A percentile compares a stretch with the other conserved stretches of the same genome.
Evolutionary conservation across 1,284 basidiomycete genomes (phyloP).

Genomic region (Malassezia restricta): DNA sequence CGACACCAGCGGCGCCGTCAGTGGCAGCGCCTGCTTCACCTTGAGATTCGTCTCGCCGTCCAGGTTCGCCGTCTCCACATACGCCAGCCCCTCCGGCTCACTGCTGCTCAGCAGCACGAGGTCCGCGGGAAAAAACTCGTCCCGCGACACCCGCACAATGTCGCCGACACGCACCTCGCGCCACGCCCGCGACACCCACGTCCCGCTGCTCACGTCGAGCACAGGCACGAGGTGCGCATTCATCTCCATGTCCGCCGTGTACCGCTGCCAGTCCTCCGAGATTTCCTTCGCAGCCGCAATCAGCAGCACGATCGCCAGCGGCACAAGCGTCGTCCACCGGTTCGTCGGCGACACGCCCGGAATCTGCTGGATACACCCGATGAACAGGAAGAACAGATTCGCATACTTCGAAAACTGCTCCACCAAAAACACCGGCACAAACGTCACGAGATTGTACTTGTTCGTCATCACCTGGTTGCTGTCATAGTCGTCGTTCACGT

Average conservation of each 20-base stretch:
- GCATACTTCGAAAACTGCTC: conserved; percentile 99
- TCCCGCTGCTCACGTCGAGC: conserved; percentile 52
- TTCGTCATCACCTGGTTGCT: conserved; percentile 80
- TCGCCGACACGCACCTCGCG: conserved; percentile 81
- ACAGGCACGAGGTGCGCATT: conserved; percentile 74
- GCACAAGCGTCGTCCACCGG: conserved; percentile 84
- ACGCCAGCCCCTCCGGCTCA: conserved; percentile 92
- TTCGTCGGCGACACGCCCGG: conserved; percentile 96
- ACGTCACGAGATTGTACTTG: conserved; percentile 83
- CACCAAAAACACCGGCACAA: conserved; percentile 77
- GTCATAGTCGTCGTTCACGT: conserved; percentile 31
- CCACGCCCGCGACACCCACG: conserved; percentile 73
- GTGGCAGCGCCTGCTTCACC: conserved; percentile 86
- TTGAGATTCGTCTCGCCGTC: conserved; percentile 98
- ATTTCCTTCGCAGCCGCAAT: conserved; percentile 95
- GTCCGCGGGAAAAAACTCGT: conserved; percentile 95
- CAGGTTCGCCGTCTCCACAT: conserved; percentile 92
- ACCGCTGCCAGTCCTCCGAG: conserved; percentile 92
- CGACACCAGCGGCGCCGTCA: conserved; percentile 65
- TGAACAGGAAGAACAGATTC: conserved; percentile 97
- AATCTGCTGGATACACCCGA: conserved; percentile 93
- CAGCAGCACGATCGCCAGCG: conserved; percentile 74
- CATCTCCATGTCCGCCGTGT: conserved; percentile 83
- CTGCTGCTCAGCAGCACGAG: conserved; percentile 74
- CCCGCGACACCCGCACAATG: conserved; percentile 73